Evolutionary conservation across 2,329 filamentous ascomycete genomes (phyloP).

Genomic region (Fusarium sp.): DNA sequence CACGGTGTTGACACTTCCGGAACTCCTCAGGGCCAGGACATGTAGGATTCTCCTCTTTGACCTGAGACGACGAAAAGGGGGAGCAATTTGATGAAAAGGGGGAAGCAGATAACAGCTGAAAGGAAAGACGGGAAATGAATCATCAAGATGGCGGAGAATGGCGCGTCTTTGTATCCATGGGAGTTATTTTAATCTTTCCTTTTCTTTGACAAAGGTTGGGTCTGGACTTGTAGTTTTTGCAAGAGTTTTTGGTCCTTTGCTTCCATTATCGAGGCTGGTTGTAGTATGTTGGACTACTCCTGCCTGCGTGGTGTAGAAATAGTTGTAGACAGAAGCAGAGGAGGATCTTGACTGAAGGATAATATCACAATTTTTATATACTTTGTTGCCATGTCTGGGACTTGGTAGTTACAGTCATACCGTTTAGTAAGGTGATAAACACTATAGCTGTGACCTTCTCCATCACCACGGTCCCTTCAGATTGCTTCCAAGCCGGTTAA

Average conservation of each 20-base stretch:
- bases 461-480: neutral
- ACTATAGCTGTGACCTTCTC: neutral
- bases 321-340: slow-evolving; percentile 23
- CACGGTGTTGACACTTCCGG: slow-evolving; percentile 66
- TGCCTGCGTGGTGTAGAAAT: neutral
- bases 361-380: slow-evolving; percentile 3
- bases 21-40: slow-evolving; percentile 53
- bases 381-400: neutral
- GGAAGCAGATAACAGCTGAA: slow-evolving; percentile 1
- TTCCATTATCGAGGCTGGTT: slow-evolving; percentile 1
- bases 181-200: slow-evolving; percentile 17
- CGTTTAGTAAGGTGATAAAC: neutral
- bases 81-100: slow-evolving; percentile 6
- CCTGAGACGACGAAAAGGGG: neutral
- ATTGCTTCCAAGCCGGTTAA: neutral
- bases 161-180: slow-evolving; percentile 35
- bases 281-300: slow-evolving; percentile 8
- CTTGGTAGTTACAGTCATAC: no score
- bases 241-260: slow-evolving; percentile 28
- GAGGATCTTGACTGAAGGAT: slow-evolving; percentile 7
- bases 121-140: slow-evolving; percentile 18
- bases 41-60: slow-evolving; percentile 43
- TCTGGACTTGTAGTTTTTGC: slow-evolving; percentile 30
- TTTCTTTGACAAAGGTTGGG: slow-evolving; percentile 11
- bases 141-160: slow-evolving; percentile 45